Evolutionary conservation across 257 asterid genomes (phyloP), one percentile per base, ranked within the genome.

Genomic region (Verbascum thapsus): DNA sequence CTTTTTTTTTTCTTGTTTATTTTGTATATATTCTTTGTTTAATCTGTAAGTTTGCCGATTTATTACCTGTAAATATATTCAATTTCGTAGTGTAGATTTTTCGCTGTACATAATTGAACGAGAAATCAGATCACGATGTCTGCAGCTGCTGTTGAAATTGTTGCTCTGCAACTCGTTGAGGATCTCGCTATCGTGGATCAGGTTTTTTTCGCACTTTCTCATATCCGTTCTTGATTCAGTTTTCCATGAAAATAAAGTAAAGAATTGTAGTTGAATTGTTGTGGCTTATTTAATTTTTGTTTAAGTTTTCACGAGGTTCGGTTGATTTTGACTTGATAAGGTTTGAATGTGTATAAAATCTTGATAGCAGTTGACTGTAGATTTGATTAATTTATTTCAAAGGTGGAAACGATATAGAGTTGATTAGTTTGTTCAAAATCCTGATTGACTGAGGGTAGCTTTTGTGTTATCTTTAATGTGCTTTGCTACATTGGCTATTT

Each of bases 41-140:
- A 3, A 9, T 53, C 53, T 52, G 20, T 61, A 57, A n/a, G n/a
- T n/a, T n/a, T n/a, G n/a, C n/a, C n/a, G n/a, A n/a, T n/a, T n/a
- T n/a, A n/a, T n/a, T n/a, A n/a, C n/a, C n/a, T n/a, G n/a, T n/a
- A n/a, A 15, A 50, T 61, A 65, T n/a, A 55, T 43, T 20, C 32
- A 19, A 66, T 41, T 40, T 4, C 37, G 52, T 68, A 65, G 22
- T 61, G 39, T 66, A 64, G 64, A 8, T 47, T 68, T 61, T 23
- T n/a, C n/a, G n/a, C 52, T 64, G 51, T 74, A 56, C 66, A 54
- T 38, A 51, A 48, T 55, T 4, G 32, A 58, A 26, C 69, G 35
- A 60, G 42, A 15, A 23, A n/a, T n/a, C n/a, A n/a, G n/a, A n/a
- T 53, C 62, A 18, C 50, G 59, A 88, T 81, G 88, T 73, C 91